Percentiles rank a stretch among this genome's conserved stretches.
Conservation (phyloP, 768 basidiomycete genomes). For the Aureoboletus auriporus region DNA sequence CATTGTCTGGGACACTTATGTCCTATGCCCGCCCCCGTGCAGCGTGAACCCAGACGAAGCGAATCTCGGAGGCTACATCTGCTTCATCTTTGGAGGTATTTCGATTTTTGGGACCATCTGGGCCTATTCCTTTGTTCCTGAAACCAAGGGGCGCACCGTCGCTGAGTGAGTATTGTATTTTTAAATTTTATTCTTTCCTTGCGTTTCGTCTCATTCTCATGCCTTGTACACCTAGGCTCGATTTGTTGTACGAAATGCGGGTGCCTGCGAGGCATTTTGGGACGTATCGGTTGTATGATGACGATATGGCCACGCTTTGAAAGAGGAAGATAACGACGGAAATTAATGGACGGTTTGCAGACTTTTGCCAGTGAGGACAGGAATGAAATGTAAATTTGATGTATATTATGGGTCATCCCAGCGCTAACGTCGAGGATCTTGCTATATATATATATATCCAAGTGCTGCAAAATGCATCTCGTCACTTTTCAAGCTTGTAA, state of each 20-base stretch:
- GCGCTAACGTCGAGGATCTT: too few relatives aligned
- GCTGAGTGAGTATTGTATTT: slow-evolving; percentile 21
- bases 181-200: background rate
- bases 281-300: slow-evolving; percentile 11
- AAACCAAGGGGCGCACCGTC: slow-evolving; percentile 25
- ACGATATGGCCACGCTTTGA: background rate
- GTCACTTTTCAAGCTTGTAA: too few relatives aligned
- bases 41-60: slow-evolving; percentile 28
- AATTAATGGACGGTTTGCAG: too few relatives aligned
- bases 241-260: slow-evolving; percentile 28
- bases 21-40: background rate
- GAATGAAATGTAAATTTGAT: too few relatives aligned
- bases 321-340: too few relatives aligned
- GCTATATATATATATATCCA: too few relatives aligned
- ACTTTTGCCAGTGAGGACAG: too few relatives aligned
- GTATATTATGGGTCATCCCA: too few relatives aligned
- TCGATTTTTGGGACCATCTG: slow-evolving; percentile 19
- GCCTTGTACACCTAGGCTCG: slow-evolving; percentile 17
- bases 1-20: too few relatives aligned
- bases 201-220: background rate
- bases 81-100: slow-evolving; percentile 26
- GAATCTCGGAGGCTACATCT: slow-evolving; percentile 25
- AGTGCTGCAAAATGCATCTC: too few relatives aligned
- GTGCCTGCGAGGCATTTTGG: slow-evolving; percentile 28
- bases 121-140: slow-evolving; percentile 25